Percentiles rank a stretch among this genome's conserved stretches.
These are phyloP conservation scores for Marasmius fiardii DNA, from an alignment of 1,284 basidiomycete species.

Conservation along the genomic window DNA sequence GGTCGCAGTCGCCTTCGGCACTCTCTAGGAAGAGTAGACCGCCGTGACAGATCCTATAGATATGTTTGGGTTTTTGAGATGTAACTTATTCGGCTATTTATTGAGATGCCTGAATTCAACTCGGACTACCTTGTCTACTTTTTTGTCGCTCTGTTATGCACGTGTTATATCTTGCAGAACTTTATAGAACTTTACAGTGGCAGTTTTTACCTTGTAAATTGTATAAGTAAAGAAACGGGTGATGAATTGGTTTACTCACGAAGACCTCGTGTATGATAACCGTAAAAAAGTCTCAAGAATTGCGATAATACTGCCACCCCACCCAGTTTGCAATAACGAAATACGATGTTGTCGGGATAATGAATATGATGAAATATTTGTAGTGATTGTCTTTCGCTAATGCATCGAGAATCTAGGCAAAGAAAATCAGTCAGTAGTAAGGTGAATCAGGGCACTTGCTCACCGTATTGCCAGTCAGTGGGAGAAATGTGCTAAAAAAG, in stretches of 20 bases:
- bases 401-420: constrained; percentile 53
- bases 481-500: constrained; percentile 62
- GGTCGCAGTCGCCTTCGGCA: constrained; percentile 42
- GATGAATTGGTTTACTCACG: neutral
- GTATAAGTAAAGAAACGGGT: too few relatives aligned
- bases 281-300: constrained; percentile 52
- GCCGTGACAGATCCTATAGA: constrained; percentile 25
- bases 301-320: constrained; percentile 92
- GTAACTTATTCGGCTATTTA: constrained; percentile 29
- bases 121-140: neutral
- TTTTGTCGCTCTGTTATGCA: neutral
- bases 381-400: constrained; percentile 77
- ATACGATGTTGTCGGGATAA: constrained; percentile 80
- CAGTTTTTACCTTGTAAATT: neutral
- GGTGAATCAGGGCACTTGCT: constrained; percentile 16
- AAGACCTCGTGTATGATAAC: neutral
- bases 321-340: constrained; percentile 97
- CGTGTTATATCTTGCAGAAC: neutral
- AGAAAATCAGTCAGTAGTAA: constrained; percentile 6
- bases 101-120: neutral
- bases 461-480: constrained; percentile 48
- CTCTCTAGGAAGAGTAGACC: constrained; percentile 32
- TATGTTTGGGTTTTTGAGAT: constrained; percentile 23
- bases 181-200: neutral
- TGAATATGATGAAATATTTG: constrained; percentile 80